These are phyloP conservation scores for Picea abies DNA, from an alignment of 83 land plant genomes.

Conservation along the genomic window DNA sequence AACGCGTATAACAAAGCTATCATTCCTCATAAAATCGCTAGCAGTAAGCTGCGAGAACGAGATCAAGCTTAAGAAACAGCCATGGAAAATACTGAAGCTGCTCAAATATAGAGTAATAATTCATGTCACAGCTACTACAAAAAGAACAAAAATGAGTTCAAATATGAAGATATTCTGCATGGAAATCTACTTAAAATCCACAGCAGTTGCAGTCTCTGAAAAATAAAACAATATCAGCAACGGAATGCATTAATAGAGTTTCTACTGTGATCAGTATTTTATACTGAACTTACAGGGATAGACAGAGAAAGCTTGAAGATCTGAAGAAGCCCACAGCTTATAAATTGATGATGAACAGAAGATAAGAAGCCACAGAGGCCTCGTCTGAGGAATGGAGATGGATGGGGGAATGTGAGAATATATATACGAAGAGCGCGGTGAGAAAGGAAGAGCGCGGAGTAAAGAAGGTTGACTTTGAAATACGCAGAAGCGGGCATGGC, in stretches of 20 bases:
- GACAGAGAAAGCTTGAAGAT: not conserved
- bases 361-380: not conserved
- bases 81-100: too few species aligned
- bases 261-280: too few species aligned
- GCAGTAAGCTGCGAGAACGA: not conserved
- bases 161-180: too few species aligned
- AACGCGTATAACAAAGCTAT: too few species aligned
- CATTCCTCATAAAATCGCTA: too few species aligned
- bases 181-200: too few species aligned
- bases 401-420: not conserved
- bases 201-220: too few species aligned
- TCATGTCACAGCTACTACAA: too few species aligned
- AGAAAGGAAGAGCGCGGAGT: not conserved
- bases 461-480: not conserved
- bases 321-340: slow-evolving; percentile 5
- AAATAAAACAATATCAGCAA: too few species aligned
- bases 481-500: not conserved
- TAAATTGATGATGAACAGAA: not conserved
- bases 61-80: not conserved
- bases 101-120: too few species aligned
- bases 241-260: too few species aligned
- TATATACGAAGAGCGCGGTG: not conserved
- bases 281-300: not conserved
- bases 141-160: too few species aligned
- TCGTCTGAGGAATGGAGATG: not conserved